Evolutionary conservation across 257 asterid species (phyloP), one percentile per base, ranked within the genome.

Genomic region (Fraxinus cuspidata): DNA sequence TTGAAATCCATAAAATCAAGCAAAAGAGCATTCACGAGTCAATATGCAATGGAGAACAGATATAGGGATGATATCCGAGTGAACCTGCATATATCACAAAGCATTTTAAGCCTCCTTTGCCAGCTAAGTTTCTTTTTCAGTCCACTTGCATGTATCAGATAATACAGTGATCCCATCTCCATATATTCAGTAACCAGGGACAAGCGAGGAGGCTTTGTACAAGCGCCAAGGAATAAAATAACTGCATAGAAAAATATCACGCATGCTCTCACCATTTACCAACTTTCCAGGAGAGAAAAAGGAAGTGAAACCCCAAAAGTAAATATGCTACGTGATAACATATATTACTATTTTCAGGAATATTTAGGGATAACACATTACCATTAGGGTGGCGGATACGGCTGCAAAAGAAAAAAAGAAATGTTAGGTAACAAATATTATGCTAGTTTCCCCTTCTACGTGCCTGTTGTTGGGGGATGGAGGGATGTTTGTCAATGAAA

Each of bases 371-470:
- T 42, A 81, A 77, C 77, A 78, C 70, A 73, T 87, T 92, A 94
- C 98, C 97, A 79, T 94, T 94, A 70, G 98, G 98, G 88, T 94
- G 98, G 85, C 97, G 97, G 77, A 90, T 81, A 73, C 98, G 97
- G 84, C 97, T 92, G 97, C 89, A 89, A 64, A 75, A 72, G 74
- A 56, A 82, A 84, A 37, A 42, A 86, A 73, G 21, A 65, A 83
- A 75, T 19, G 73, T 86, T 76, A 82, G 88, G 74, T 51, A 83
- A 28, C 71, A 78, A 68, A 71, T 68, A 73, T 37, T 19, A 79
- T 70, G 78, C 21, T 31, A 58, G 12, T 67, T 69, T 68, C 70
- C 74, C 73, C 51, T 76, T 53, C 34, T 40, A 2, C 0, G 16
- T 42, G 11, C 32, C 18, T 21, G 27, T 25, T 25, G 32, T 21